Base-by-base conservation (phyloP, 2,329 filamentous ascomycete species). In the Scopulariopsis brevicaulis region DNA sequence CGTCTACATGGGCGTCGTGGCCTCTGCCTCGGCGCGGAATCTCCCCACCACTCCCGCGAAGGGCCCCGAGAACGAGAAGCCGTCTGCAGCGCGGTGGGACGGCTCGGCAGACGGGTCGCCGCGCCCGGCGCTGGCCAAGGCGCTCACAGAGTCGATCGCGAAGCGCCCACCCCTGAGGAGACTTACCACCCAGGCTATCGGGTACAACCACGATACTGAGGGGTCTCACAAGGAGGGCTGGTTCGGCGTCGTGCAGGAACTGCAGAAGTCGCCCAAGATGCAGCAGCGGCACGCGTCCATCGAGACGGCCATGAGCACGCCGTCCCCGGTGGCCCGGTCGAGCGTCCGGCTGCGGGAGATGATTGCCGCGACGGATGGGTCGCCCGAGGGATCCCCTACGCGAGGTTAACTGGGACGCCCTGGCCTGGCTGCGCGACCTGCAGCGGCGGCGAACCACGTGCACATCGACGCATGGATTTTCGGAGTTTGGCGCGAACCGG, bases 251-350 rank as follows among this genome's bases (percentile, higher is more conserved):
- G 80, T 86, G 24, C 73, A 80, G 57, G 83, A 86, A 64, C 70
- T 86, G 55, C 82, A 85, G 66, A 78, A 71, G 58, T 84, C 80
- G 25, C 83, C 83, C 2, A 68, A 78, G 58, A 77, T 86, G 73
- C 80, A 82, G 55, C 79, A 82, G 64, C 75, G 83, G 18, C 82
- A 82, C 65, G 79, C 81, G n/a, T 83, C 79, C 8, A 80, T 85
- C 64, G 83, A 86, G 68, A 74, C 73, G 62, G 71, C 79, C 60
- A 83, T 83, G 77, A 70, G 69, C 54, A 67, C 70, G 28, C 68
- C 71, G 15, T 68, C 52, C 14, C 48, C 56, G 7, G 28, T 53
- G 11, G 8, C 56, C n/a, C 34, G 22, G 2, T 58, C 56, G 12
- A 58, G 34, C 8, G 51, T 54, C 50, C 50, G 34, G 22, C 18